Evolutionary conservation across 306 rosid genomes (phyloP), one percentile per base, ranked within the genome.

Genomic region (Fagus sylvatica): DNA sequence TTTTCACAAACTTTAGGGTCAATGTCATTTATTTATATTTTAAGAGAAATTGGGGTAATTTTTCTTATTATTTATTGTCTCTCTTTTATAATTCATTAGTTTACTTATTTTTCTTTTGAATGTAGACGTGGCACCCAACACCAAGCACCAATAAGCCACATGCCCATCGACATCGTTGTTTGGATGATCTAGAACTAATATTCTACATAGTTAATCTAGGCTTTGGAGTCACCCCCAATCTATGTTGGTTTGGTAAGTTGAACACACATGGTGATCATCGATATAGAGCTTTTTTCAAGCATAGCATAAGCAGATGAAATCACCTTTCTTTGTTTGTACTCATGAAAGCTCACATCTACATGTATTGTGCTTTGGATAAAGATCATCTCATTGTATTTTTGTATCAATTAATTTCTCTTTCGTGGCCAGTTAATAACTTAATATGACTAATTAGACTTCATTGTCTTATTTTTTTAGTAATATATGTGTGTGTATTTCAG

Each of bases 161-260:
- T 59, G 43, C 59, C 48, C 28, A 9, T 71, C 5, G 69, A 42
- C 70, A 36, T 19, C 37, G 7, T 34, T 71, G 64, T 60, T 78
- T 60, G 57, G 69, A 61, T 69, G 67, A 2, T 76, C 69, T 64
- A 54, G 69, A 78, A 71, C 37, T 76, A 51, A 65, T 76, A 76
- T 49, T 39, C 36, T 46, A 46, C 51, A 46, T 46, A 12, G 4
- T 46, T 46, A 46, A 46, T 46, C 51, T 46, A 12, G 51, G 11
- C 51, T 46, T 46, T 46, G 51, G 13, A 46, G 51, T 46, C 51
- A 46, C 51, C 51, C 51, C 51, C 51, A 46, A 46, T 46, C 51
- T 46, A 46, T 46, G 51, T 46, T 46, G 51, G 51, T 46, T 46
- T 46, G 51, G 11, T 2, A 46, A 46, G 51, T 46, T 46, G 9